These are phyloP conservation scores for Oryza australiensis DNA, from an alignment of 176 grass and related monocot species.

Conservation along the genomic window DNA sequence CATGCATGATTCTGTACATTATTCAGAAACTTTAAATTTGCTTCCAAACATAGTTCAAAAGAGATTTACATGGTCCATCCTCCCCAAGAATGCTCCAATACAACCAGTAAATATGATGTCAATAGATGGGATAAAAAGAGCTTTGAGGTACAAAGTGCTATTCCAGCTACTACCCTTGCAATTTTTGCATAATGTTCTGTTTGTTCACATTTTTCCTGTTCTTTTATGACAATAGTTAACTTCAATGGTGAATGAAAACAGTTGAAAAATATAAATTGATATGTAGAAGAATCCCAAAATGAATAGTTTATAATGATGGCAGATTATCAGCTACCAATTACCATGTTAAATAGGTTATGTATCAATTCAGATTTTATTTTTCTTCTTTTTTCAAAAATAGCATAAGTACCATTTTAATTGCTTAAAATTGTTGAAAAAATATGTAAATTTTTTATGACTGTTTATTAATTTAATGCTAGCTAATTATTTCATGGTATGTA, in stretches of 20 bases:
- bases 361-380: conserved; percentile 6
- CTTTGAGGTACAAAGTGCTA: conserved; percentile 64
- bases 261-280: not conserved
- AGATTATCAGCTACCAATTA: not conserved
- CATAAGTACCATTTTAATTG: no score
- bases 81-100: conserved; percentile 39
- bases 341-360: not conserved
- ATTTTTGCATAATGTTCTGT: not conserved
- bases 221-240: not conserved
- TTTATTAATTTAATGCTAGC: no score
- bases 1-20: conserved; percentile 17
- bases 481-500: no score
- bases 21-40: conserved; percentile 64
- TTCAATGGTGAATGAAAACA: not conserved
- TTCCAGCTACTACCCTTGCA: not conserved
- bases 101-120: conserved; percentile 74
- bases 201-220: not conserved
- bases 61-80: conserved; percentile 86
- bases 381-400: no score
- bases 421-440: no score
- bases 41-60: conserved; percentile 64
- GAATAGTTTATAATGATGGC: not conserved
- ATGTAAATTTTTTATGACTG: no score
- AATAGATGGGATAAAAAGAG: conserved; percentile 76
- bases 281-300: not conserved